Evolutionary conservation across 73 alveolate species (phyloP), one percentile per base, ranked within the genome.

Genomic region (Paramecium biaurelia): DNA sequence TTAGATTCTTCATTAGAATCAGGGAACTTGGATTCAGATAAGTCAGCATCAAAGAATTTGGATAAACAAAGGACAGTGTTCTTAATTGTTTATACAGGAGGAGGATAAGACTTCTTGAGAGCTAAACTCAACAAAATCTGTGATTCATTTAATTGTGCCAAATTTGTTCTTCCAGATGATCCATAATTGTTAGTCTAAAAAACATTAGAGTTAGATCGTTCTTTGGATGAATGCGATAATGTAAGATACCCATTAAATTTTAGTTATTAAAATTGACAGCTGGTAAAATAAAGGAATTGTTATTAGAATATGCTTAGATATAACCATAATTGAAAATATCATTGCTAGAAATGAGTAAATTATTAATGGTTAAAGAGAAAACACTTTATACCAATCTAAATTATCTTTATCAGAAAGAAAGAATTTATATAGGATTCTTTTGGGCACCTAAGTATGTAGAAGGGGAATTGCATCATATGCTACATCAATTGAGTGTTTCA

Each of bases 41-140:
- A 41, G 26, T 43, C 90, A 24, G 90, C 70, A 14, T 53, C 70
- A 11, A 79, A 43, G 24, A 72, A 72, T 37, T 21, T 72, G 35
- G 56, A 72, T 5, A 35, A 74, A 4, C 38, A 88, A 70, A 95
- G 95, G 85, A 92, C 97, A 76, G 98, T 92, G 24, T 96, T 95
- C 82, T 95, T 97, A 70, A 94, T 98, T 10, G 96, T 96, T 14
- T 96, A 95, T 86, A 94, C 95, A 42, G 99, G 97, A 67, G 99
- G 99, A n/a, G 95, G 93, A 11, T 92, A 86, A 76, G 96, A 84
- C 15, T 38, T 49, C 30, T 86, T 98, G 87, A 92, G 93, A 53
- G 87, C 96, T 0, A 97, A 96, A 92, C 92, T 98, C 18, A 92
- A 70, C 59, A 95, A 94, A 74, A 94, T 98, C 32, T 96, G 98